Evolutionary conservation across 83 land plant species (phyloP).

Genomic region (Larix sibirica): DNA sequence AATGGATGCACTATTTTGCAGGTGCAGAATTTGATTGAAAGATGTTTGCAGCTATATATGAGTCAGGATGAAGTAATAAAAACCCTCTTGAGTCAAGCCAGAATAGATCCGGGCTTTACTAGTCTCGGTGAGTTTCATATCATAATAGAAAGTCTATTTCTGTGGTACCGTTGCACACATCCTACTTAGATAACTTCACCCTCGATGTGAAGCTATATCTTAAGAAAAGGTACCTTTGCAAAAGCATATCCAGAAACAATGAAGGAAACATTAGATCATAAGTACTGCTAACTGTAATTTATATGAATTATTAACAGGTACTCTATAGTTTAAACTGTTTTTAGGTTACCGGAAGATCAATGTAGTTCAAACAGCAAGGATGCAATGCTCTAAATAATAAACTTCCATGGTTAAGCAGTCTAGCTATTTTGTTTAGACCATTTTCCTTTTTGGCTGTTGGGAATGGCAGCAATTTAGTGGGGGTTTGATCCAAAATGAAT

Average conservation of each 20-base stretch:
- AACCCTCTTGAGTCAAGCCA: conserved; percentile 80
- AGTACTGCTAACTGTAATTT: neutral
- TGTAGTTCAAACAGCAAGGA: neutral
- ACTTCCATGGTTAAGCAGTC: neutral
- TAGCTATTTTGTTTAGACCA: neutral
- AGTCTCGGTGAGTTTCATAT: conserved; percentile 60
- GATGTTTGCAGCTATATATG: conserved; percentile 92
- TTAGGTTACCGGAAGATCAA: too few species aligned
- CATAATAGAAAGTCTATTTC: neutral
- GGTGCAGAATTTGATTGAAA: conserved; percentile 94
- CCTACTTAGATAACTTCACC: too few species aligned
- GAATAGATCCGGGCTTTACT: conserved; percentile 93
- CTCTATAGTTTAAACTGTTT: neutral
- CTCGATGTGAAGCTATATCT: too few species aligned
- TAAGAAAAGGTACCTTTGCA: too few species aligned
- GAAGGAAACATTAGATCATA: neutral
- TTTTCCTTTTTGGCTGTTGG: neutral
- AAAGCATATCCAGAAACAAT: too few species aligned
- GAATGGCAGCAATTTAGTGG: neutral
- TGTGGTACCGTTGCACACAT: neutral
- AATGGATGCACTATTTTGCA: conserved; percentile 17
- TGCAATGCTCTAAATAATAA: neutral
- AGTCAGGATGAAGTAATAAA: conserved; percentile 84
- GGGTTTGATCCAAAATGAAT: neutral
- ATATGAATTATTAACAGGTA: neutral